Evolutionary conservation across 2,329 filamentous ascomycete genomes (phyloP), one percentile per base, ranked within the genome.

Genomic region (Volutella citrinella): DNA sequence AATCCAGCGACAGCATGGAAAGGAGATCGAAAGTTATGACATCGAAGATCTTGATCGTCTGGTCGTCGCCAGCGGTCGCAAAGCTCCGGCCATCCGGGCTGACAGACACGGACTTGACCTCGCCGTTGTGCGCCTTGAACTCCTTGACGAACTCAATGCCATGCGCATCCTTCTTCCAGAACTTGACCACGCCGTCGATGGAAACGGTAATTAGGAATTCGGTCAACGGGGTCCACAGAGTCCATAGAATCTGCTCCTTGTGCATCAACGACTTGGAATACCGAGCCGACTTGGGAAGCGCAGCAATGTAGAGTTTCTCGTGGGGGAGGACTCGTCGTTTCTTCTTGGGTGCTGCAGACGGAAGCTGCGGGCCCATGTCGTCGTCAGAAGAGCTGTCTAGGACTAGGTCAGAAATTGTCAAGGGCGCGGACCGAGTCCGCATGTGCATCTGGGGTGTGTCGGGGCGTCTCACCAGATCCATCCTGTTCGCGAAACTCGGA

Each of bases 181-280:
- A 98, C 63, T 98, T 98, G 50, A 97, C 91, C 1, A 91, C 84
- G n/a, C 94, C 94, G 57, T 98, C 93, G 26, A 87, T 68, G 0
- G 93, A 97, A 42, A 86, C 87, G 2, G 93, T 98, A 43, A 98
- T 93, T 22, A 98, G 72, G 57, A 98, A 98, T 50, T 97, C 93
- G 40, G 91, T 96, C 40, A 84, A 70, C 1, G 90, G 90, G 2
- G 94, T 95, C 60, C 95, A 82, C 10, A 83, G 94, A 44, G 87
- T 78, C 54, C 90, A 97, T 37, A 84, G 78, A 30, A 98, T 67
- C 65, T 95, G 89, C 49, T 98, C 93, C 66, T 91, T 90, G 74
- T 98, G 93, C 94, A 98, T 98, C 55, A 98, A 72, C 27, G 93
- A 97, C 57, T 90, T 95, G 38, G 86, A 95, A 66, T 98, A 98